Evolutionary conservation across 139 green algal species (phyloP).

Genomic region (Chlamydomonas sphaeroides): DNA sequence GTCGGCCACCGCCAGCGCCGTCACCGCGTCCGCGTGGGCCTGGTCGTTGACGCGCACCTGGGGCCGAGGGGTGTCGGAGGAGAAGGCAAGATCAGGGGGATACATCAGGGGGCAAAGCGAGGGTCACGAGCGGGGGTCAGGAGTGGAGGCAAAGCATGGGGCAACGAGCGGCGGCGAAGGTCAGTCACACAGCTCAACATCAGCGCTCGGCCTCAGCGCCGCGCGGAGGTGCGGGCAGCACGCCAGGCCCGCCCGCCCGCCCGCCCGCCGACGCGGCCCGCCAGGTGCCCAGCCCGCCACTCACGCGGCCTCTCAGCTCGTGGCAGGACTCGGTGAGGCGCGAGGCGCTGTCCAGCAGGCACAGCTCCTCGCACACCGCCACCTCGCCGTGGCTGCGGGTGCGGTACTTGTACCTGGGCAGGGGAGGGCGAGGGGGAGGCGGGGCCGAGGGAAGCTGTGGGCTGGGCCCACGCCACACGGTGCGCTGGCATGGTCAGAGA

Average conservation of each 20-base stretch:
- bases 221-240: not conserved
- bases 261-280: not conserved
- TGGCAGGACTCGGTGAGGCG: conserved; percentile 40
- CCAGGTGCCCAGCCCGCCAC: not conserved
- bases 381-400: conserved; percentile 52
- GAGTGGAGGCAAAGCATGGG: too few species aligned
- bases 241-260: not conserved
- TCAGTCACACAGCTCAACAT: too few species aligned
- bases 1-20: conserved; percentile 61
- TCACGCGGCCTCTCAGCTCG: conserved; percentile 31
- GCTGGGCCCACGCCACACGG: too few species aligned
- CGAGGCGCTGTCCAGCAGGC: conserved; percentile 24
- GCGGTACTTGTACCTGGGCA: conserved; percentile 63
- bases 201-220: too few species aligned
- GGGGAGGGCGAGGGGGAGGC: too few species aligned
- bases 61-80: not conserved
- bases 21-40: conserved; percentile 71
- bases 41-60: conserved; percentile 57
- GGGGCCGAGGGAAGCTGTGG: too few species aligned
- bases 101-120: too few species aligned
- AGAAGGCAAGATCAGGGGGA: not conserved
- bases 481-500: too few species aligned
- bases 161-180: too few species aligned
- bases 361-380: conserved; percentile 73
- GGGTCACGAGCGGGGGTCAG: too few species aligned